Percentiles rank a stretch among this genome's conserved stretches.
These are phyloP conservation scores for Alternaria metachromatica DNA, from an alignment of 2,329 filamentous ascomycete genomes.

Conservation along the genomic window DNA sequence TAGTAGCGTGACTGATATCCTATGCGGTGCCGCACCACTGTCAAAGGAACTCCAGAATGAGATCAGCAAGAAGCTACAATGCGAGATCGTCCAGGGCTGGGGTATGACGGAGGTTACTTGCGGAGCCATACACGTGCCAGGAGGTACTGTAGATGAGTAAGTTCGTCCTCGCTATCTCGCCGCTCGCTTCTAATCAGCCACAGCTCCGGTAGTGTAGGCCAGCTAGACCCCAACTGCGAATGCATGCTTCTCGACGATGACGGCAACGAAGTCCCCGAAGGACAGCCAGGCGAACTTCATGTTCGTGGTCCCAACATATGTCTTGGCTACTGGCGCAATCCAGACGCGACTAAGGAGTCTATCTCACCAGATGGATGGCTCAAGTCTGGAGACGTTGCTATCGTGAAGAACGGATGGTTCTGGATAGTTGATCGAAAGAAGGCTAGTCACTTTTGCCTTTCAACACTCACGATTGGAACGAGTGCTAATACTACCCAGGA, in stretches of 20 bases:
- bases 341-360: conserved; percentile 47
- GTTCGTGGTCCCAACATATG: conserved; percentile 52
- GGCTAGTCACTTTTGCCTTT: conserved; percentile 8
- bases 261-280: conserved; percentile 49
- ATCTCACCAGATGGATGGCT: conserved; percentile 50
- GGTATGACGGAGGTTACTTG: conserved; percentile 54
- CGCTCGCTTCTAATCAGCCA: not conserved
- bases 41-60: conserved; percentile 52
- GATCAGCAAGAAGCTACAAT: conserved; percentile 43
- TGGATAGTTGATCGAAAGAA: conserved; percentile 50
- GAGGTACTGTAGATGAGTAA: conserved; percentile 44
- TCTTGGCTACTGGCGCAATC: conserved; percentile 52
- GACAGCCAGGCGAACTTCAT: conserved; percentile 49
- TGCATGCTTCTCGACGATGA: conserved; percentile 53
- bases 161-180: not conserved
- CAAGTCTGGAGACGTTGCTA: conserved; percentile 45
- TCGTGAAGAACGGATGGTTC: conserved; percentile 43
- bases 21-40: conserved; percentile 54
- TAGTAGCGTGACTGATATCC: conserved; percentile 48
- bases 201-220: conserved; percentile 50
- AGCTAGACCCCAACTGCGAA: conserved; percentile 50
- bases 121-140: conserved; percentile 48
- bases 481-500: conserved; percentile 28
- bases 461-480: not conserved
- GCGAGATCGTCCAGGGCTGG: conserved; percentile 50